Conservation (phyloP, 164 flowering plant species). For the Dillenia turbinata region DNA sequence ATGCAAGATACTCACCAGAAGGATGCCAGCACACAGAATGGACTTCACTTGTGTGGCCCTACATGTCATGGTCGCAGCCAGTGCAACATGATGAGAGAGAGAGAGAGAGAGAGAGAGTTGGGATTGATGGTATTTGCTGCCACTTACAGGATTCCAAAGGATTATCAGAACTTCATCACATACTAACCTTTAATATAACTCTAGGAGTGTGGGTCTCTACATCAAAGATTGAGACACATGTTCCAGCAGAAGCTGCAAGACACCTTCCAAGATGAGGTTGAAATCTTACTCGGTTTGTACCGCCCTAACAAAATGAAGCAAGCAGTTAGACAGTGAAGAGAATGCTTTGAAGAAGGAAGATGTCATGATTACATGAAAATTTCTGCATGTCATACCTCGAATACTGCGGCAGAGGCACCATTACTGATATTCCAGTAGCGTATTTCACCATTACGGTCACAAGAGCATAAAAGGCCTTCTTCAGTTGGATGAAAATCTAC, state of each 20-base stretch:
- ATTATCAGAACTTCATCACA: background rate
- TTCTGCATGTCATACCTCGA: slow-evolving; percentile 41
- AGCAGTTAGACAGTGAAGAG: background rate
- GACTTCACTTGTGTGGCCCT: slow-evolving; percentile 62
- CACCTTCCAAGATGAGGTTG: slow-evolving; percentile 61
- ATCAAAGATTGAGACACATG: slow-evolving; percentile 59
- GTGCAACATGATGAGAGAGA: background rate
- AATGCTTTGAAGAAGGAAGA: too few species aligned
- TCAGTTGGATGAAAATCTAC: slow-evolving; percentile 76
- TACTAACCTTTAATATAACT: slow-evolving; percentile 50
- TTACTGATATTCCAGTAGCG: slow-evolving; percentile 77
- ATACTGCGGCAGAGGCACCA: slow-evolving; percentile 57
- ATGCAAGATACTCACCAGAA: slow-evolving; percentile 65
- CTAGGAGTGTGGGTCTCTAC: slow-evolving; percentile 64
- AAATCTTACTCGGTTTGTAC: slow-evolving; percentile 58
- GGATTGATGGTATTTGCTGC: background rate
- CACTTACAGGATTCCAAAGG: background rate
- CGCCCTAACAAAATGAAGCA: slow-evolving; percentile 39
- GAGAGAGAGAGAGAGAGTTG: background rate
- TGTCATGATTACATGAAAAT: too few species aligned
- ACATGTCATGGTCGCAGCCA: slow-evolving; percentile 1
- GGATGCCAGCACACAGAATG: slow-evolving; percentile 72
- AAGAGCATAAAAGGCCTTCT: slow-evolving; percentile 75
- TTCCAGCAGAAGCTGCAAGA: slow-evolving; percentile 73
- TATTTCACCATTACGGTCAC: slow-evolving; percentile 67